Percentiles rank a stretch among this genome's conserved stretches.
phyloP scores from a whole-genome alignment of 2,329 filamentous ascomycete genomes.

The Delphinella strobiligena region DNA sequence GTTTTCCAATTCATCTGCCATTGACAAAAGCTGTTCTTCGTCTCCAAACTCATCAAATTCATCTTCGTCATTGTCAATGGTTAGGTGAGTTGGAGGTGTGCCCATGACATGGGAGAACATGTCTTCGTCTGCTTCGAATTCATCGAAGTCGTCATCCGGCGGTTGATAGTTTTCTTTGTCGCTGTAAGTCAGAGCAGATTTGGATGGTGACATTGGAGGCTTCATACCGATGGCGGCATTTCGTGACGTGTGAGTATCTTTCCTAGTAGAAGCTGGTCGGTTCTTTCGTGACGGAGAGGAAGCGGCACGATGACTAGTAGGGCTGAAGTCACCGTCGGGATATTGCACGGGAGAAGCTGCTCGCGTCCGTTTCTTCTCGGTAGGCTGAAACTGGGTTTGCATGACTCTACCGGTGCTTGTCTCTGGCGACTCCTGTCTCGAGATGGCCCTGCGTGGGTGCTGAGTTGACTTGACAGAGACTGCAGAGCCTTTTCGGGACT shows the following conservation, averaged over 20 bases:
- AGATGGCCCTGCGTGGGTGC: slow-evolving; percentile 4
- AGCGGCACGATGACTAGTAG: neutral
- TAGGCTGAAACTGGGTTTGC: slow-evolving; percentile 17
- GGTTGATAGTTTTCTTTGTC: slow-evolving; percentile 3
- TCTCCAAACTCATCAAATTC: slow-evolving; percentile 24
- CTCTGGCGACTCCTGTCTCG: neutral
- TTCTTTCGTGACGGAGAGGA: slow-evolving; percentile 1
- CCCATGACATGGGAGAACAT: slow-evolving; percentile 26
- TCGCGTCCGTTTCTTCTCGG: neutral
- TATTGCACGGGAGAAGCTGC: neutral
- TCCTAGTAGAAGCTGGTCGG: neutral
- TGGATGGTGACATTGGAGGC: neutral
- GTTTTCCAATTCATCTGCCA: slow-evolving; percentile 31
- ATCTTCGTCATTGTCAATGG: slow-evolving; percentile 20
- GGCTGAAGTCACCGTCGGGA: neutral
- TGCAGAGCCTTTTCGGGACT: neutral
- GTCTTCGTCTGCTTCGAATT: slow-evolving; percentile 15
- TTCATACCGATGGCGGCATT: slow-evolving; percentile 1
- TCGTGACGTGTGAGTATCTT: neutral
- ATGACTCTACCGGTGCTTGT: slow-evolving; percentile 19
- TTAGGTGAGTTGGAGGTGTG: slow-evolving; percentile 19
- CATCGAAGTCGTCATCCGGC: slow-evolving; percentile 15
- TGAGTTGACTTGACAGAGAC: slow-evolving; percentile 19
- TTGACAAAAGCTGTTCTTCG: slow-evolving; percentile 26
- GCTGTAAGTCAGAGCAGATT: neutral